Evolutionary conservation across 192 early-diverging fungal genomes (phyloP), one percentile per base, ranked within the genome.

Genomic region (Phycomyces blakesleeanus): DNA sequence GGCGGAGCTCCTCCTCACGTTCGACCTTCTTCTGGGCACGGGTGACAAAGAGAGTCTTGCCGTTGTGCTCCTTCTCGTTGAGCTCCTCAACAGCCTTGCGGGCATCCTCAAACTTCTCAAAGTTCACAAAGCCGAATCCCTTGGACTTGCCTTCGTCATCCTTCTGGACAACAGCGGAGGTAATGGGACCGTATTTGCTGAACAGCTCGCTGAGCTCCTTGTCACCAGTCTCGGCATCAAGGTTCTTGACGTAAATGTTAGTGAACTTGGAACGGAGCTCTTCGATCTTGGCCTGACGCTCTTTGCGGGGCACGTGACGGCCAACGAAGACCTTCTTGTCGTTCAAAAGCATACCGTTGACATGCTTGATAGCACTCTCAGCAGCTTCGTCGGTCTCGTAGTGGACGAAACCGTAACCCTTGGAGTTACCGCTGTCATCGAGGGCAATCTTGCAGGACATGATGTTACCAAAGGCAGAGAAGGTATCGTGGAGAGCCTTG

Each of bases 341-440:
- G 82, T 98, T 97, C 80, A 99, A 84, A 55, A 99, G 81, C 97
- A 99, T 99, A 26, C 97, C 97, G 74, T 99, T 95, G 75, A 99
- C 97, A 76, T 91, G 87, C 79, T 93, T 89, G 80, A 99, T 99
- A 55, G 97, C 97, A 64, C 78, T 82, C 59, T 96, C 89, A 56
- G 97, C 97, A 54, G 92, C 84, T 71, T 97, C 95, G 55, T 81
- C 77, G 29, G 89, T 93, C 79, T 99, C 96, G 79, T 96, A 99
- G 84, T 99, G 96, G 61, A 99, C 97, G 67, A 94, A 99, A 51
- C 97, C 97, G 80, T 93, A 98, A 25, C 97, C 97, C 75, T 90
- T 93, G 74, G 92, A 93, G 53, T 63, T 68, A 27, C 82, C 89
- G 55, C 75, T 81, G 47, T 96, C 90, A 66, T 90, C 85, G 63